Evolutionary conservation across 352 stramenopile species (phyloP), one percentile per base, ranked within the genome.

Genomic region (Pythium grandisporangium): DNA sequence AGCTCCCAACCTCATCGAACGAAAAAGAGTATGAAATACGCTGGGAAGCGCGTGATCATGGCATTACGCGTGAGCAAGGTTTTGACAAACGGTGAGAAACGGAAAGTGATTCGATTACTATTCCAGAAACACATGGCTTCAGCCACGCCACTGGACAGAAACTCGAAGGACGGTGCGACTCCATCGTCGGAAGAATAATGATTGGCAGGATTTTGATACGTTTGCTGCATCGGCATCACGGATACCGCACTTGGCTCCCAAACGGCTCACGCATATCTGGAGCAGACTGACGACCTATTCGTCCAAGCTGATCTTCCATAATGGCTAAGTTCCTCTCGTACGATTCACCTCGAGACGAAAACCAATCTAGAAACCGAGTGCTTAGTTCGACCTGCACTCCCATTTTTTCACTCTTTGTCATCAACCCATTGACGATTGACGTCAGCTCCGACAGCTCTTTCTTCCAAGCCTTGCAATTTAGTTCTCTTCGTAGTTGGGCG

Each of bases 291-390:
- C 46, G 17, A 2, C 67, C 65, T 12, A 88, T 40, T 7, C 63
- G 62, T 27, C 59, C 63, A 10, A 90, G 48, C 34, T 90, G 73
- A 3, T 56, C 59, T 38, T 92, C 78, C 2, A 92, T 58, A 6
- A 85, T 41, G 5, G 71, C 55, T 2, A 88, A 21, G 36, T 88
- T 91, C 35, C 80, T 67, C 37, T 91, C 77, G 35, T 84, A 87
- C 5, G 70, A 67, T 23, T 85, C 74, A 0, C 77, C 77, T 5
- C 74, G 72, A 20, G 42, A 55, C 4, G 66, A 63, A 53, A 86
- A 92, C 75, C 78, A 92, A 24, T 76, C 61, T 34, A 92, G 32
- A 51, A 92, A 89, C 0, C 72, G 65, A 3, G 73, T 69, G 30
- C 66, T 78, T 27, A 84, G 36, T 24, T 62, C 47, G 1, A 72